Evolutionary conservation across 78 protist genomes (phyloP), one percentile per base, ranked within the genome.

Genomic region (Dictyostelium discoideum): DNA sequence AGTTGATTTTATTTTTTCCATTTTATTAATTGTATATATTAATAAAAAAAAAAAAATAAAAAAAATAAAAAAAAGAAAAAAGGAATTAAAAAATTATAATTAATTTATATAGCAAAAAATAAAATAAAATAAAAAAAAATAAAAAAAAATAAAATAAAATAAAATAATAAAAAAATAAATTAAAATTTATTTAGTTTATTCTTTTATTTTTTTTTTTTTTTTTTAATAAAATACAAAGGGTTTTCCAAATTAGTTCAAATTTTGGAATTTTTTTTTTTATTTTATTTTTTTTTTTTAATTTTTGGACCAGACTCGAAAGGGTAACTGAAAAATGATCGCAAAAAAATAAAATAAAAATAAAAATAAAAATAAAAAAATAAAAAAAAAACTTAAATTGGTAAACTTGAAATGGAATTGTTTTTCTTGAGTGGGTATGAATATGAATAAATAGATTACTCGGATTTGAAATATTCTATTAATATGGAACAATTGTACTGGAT

Each of bases 401-500:
- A 48, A 48, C 60, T 48, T 48, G 60, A 5, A 46, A 42, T 42
- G 46, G 37, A 32, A 32, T 32, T 32, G 37, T 32, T 42, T 42
- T 16, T 11, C 18, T 54, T 54, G 18, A 16, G 65, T 54, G 1
- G 13, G 37, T 32, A 32, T 32, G 37, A 32, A 32, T 54, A 54
- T 60, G 69, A 60, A 60, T 60, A 20, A 60, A 60, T 69, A 69
- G 77, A 74, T 37, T 74, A 74, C 81, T 74, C 81, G 81, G 37
- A 37, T 74, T n/a, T 78, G 84, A 42, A 78, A 42, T 78, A 78
- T 78, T 74, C 81, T 74, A 37, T 26, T 65, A 14, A 14, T 72
- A 32, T 63, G 29, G 29, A 7, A 20, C 13, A 14, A 46, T 72
- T 10, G 44, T 77, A 32, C 37, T 32, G 37, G 37, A 1, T 29